Conservation (phyloP, 768 basidiomycete species). For the Podaxis mareebaensis region DNA sequence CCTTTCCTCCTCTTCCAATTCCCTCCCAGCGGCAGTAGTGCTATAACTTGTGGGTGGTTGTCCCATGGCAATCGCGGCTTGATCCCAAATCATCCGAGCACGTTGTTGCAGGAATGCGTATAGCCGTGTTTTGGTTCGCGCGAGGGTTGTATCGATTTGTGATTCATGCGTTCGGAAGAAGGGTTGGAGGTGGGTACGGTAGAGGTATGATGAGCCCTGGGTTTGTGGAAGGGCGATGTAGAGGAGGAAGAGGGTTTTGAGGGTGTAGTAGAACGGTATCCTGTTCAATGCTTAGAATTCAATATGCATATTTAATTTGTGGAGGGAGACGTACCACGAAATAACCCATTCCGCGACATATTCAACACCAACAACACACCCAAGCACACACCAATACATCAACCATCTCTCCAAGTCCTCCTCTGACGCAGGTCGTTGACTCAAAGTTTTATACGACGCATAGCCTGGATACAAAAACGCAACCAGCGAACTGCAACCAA, state of each 20-base stretch:
- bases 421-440: slow-evolving; percentile 82
- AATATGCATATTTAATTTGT: neutral
- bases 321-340: slow-evolving; percentile 63
- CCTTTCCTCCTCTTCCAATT: slow-evolving; percentile 11
- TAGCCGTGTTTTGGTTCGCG: slow-evolving; percentile 56
- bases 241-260: slow-evolving; percentile 84
- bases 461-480: slow-evolving; percentile 94
- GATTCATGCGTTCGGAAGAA: slow-evolving; percentile 81
- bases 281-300: slow-evolving; percentile 34
- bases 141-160: slow-evolving; percentile 82
- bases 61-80: slow-evolving; percentile 49
- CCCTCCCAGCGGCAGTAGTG: neutral
- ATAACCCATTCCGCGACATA: slow-evolving; percentile 85
- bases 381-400: slow-evolving; percentile 95
- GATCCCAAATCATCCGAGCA: slow-evolving; percentile 65
- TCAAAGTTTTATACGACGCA: slow-evolving; percentile 94
- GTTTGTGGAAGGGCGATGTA: slow-evolving; percentile 92
- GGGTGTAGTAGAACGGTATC: slow-evolving; percentile 85
- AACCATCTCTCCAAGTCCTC: slow-evolving; percentile 91
- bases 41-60: slow-evolving; percentile 32
- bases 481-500: slow-evolving; percentile 1
- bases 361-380: slow-evolving; percentile 80
- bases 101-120: slow-evolving; percentile 69
- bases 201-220: slow-evolving; percentile 84
- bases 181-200: slow-evolving; percentile 76